Conservation (phyloP, 345 rosid genomes). For the Rhodamnia rubescens region DNA sequence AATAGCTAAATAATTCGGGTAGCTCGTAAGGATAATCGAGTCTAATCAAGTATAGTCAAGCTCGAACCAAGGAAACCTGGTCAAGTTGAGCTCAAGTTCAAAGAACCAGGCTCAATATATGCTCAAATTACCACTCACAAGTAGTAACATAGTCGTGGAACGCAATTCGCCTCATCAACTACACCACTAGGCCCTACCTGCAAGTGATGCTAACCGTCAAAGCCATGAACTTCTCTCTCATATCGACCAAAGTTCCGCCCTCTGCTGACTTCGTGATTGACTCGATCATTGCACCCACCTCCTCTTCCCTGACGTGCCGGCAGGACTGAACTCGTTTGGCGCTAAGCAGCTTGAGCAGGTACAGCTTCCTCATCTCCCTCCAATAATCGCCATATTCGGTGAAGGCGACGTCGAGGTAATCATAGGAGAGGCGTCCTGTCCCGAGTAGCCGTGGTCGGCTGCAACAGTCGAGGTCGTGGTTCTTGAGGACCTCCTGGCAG, state of each 20-base stretch:
- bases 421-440: slow-evolving; percentile 18
- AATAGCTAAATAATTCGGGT: background rate
- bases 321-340: slow-evolving; percentile 2
- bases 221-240: slow-evolving; percentile 16
- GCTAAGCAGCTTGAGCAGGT: slow-evolving; percentile 13
- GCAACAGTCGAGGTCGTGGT: slow-evolving; percentile 12
- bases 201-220: slow-evolving; percentile 4
- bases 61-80: background rate
- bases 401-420: slow-evolving; percentile 15
- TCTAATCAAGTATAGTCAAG: background rate
- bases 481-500: slow-evolving; percentile 10
- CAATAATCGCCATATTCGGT: slow-evolving; percentile 5
- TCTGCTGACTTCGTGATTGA: slow-evolving; percentile 14
- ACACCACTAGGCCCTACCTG: background rate
- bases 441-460: slow-evolving; percentile 8
- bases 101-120: background rate
- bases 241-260: slow-evolving; percentile 1
- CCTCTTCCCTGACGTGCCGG: slow-evolving; percentile 13
- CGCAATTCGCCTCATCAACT: background rate
- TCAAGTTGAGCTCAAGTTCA: background rate
- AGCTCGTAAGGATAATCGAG: background rate
- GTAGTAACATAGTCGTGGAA: background rate
- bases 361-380: slow-evolving; percentile 16
- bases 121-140: background rate
- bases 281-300: slow-evolving; percentile 13